Evolutionary conservation across 2,329 filamentous ascomycete species (phyloP).

Genomic region (Peltaster fructicola): DNA sequence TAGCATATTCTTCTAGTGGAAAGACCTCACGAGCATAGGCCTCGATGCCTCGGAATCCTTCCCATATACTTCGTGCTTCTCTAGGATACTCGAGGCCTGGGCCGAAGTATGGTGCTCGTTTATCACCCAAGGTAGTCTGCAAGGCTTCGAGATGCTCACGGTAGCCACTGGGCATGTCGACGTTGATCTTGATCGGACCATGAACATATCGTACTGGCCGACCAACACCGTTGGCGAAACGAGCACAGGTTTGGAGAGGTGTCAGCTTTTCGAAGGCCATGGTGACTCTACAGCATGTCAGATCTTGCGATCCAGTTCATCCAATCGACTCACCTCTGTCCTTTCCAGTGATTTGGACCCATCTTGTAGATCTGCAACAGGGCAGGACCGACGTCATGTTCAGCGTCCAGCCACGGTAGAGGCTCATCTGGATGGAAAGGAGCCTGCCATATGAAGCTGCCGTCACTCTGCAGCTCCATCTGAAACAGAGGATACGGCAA

Average conservation of each 20-base stretch:
- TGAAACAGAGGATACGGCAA: conserved; percentile 85
- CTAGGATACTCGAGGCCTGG: conserved; percentile 46
- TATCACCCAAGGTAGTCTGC: conserved; percentile 40
- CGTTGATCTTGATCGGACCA: conserved; percentile 65
- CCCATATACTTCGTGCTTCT: conserved; percentile 71
- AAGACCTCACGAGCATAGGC: conserved; percentile 94
- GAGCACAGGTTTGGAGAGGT: conserved; percentile 62
- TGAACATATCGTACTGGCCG: conserved; percentile 63
- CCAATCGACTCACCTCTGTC: conserved; percentile 38
- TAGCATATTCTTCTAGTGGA: conserved; percentile 82
- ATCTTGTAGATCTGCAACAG: conserved; percentile 92
- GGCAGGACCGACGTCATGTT: conserved; percentile 87
- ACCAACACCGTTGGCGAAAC: conserved; percentile 62
- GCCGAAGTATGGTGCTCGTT: conserved; percentile 44
- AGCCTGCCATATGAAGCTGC: conserved; percentile 80
- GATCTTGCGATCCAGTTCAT: neutral
- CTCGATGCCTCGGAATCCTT: conserved; percentile 74
- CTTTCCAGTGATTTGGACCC: conserved; percentile 68
- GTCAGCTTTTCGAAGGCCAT: conserved; percentile 81
- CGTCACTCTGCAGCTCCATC: conserved; percentile 73
- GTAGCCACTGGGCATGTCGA: conserved; percentile 76
- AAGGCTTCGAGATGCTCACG: conserved; percentile 62
- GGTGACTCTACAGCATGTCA: conserved; percentile 44
- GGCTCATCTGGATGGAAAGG: conserved; percentile 82
- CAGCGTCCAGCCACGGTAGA: conserved; percentile 87